phyloP scores from a whole-genome alignment of 1,139 yeast genomes.

The Lodderomyces theae region DNA sequence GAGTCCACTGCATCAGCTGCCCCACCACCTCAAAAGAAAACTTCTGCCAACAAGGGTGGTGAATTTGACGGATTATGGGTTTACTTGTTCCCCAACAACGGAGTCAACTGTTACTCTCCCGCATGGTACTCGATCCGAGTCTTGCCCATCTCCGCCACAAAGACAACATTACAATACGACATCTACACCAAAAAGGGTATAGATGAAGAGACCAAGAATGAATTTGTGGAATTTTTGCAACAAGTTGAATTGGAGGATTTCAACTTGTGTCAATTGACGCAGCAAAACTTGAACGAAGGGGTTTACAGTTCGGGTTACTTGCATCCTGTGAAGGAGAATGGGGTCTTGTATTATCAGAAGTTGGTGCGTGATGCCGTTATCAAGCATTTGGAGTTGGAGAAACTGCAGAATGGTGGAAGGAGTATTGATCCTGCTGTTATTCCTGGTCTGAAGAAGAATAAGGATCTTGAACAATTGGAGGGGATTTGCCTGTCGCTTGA shows the following conservation, averaged over 20 bases:
- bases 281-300: conserved; percentile 59
- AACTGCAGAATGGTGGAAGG: conserved; percentile 38
- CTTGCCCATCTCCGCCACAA: conserved; percentile 50
- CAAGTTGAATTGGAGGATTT: conserved; percentile 60
- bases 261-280: conserved; percentile 56
- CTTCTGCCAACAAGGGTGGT: conserved; percentile 41
- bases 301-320: conserved; percentile 55
- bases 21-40: conserved; percentile 10
- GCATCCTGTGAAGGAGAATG: conserved; percentile 58
- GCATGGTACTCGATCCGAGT: conserved; percentile 66
- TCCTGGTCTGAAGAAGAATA: conserved; percentile 29
- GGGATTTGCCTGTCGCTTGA: conserved; percentile 48
- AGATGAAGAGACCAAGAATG: conserved; percentile 49
- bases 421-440: conserved; percentile 53
- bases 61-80: conserved; percentile 62
- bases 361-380: conserved; percentile 59
- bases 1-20: background rate
- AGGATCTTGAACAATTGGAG: conserved; percentile 49
- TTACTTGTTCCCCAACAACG: conserved; percentile 56
- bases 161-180: conserved; percentile 57
- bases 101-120: conserved; percentile 62
- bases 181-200: conserved; percentile 60
- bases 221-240: conserved; percentile 61
- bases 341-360: conserved; percentile 56
- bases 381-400: conserved; percentile 47